These are phyloP conservation scores for Botryotinia globosa DNA, from an alignment of 2,329 filamentous ascomycete genomes.

Conservation along the genomic window DNA sequence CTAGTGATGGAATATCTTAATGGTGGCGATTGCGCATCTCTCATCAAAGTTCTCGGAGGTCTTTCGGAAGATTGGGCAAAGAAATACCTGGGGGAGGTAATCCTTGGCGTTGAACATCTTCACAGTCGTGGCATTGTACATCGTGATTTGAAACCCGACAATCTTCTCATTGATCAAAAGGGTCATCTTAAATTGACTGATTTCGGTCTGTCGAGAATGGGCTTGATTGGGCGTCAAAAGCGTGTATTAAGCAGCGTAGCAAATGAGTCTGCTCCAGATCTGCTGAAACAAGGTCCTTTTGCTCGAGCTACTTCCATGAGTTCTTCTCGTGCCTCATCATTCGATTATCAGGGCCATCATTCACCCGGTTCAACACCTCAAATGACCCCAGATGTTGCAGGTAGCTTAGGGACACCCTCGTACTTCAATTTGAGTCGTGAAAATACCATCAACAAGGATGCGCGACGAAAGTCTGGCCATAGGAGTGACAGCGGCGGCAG, in stretches of 20 bases:
- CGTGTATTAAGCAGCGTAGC: constrained; percentile 75
- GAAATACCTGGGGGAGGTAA: constrained; percentile 94
- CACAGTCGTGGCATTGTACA: constrained; percentile 95
- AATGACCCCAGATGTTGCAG: constrained; percentile 73
- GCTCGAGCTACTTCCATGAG: constrained; percentile 78
- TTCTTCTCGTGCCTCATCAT: constrained; percentile 89
- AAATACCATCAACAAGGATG: constrained; percentile 56
- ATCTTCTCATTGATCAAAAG: constrained; percentile 93
- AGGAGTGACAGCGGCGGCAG: constrained; percentile 92
- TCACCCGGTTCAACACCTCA: constrained; percentile 84
- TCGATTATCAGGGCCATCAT: constrained; percentile 76
- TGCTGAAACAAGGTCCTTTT: constrained; percentile 90
- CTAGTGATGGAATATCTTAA: constrained; percentile 99
- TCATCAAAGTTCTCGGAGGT: constrained; percentile 91
- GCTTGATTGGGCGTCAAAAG: constrained; percentile 93
- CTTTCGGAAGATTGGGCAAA: constrained; percentile 97
- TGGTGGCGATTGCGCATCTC: constrained; percentile 91
- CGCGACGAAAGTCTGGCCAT: constrained; percentile 65
- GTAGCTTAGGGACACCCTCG: constrained; percentile 75
- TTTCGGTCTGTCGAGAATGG: constrained; percentile 96
- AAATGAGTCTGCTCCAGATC: constrained; percentile 82
- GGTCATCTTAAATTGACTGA: constrained; percentile 96
- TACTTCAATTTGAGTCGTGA: constrained; percentile 81
- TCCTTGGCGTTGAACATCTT: constrained; percentile 94
- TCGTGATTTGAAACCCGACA: constrained; percentile 94